Evolutionary conservation across 148 eudicot species (phyloP), one percentile per base, ranked within the genome.

Genomic region (Dysphania ambrosioides): DNA sequence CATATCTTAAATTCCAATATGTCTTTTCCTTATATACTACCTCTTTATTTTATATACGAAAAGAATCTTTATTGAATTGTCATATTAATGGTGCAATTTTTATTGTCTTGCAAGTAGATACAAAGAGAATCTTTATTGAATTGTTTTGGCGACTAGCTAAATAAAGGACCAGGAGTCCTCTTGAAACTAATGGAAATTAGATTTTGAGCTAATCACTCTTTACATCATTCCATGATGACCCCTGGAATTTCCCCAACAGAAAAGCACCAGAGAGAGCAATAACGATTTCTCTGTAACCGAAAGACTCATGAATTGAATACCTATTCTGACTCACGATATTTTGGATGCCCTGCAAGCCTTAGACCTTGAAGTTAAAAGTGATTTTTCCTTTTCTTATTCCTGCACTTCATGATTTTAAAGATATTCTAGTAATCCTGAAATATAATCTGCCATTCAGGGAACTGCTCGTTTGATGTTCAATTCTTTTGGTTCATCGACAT

Each of bases 391-490:
- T 26, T 35, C 41, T 41, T 66, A 49, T 70, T 34, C 47, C 71
- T 67, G 68, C 47, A n/a, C 35, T 72, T 32, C 21, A 49, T 49
- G 63, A 64, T 62, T n/a, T 55, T 49, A 47, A 27, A 38, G 38
- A 51, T 55, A 32, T 71, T 68, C 47, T 66, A 71, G 63, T 77
- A 72, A 53, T 42, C 77, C 85, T 27, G 70, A 79, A 67, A 72
- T 71, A 67, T 71, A 57, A 78, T 79, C 71, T 86, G 72, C 74
- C 77, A 65, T 83, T 75, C 89, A 95, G 97, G 97, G 97, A 83
- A 95, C 97, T 49, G 93, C 97, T 79, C 98, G 97, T 41, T 75
- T 89, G 84, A 85, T 95, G 98, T 90, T 87, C 87, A 95, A 90
- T 83, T 90, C 98, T 80, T 95, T 95, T 83, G 98, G 88, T 42